These are phyloP conservation scores for Kwoniella europaea DNA, from an alignment of 768 basidiomycete genomes.

Conservation along the genomic window DNA sequence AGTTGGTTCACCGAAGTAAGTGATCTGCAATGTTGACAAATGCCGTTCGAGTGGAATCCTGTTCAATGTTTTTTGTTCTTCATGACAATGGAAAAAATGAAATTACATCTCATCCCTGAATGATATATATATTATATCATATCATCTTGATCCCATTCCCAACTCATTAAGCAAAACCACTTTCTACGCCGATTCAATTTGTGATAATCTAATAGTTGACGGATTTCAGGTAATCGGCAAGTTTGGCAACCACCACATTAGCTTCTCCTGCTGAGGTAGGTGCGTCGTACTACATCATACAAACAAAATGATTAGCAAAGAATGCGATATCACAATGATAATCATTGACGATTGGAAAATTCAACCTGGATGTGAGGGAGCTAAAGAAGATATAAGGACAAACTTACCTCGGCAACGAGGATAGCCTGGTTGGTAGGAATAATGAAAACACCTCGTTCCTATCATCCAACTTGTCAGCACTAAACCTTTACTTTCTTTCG, in stretches of 20 bases:
- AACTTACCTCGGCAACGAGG: slow-evolving; percentile 68
- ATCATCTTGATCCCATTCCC: too few species aligned
- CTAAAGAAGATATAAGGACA: not conserved
- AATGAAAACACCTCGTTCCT: slow-evolving; percentile 76
- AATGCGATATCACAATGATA: too few species aligned
- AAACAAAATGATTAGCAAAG: too few species aligned
- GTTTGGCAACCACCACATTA: slow-evolving; percentile 67
- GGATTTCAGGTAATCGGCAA: slow-evolving; percentile 77
- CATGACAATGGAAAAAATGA: too few species aligned
- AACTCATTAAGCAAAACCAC: not conserved
- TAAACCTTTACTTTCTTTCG: too few species aligned
- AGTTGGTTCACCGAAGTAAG: too few species aligned
- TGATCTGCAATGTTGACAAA: too few species aligned
- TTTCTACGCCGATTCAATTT: too few species aligned
- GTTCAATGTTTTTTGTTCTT: too few species aligned
- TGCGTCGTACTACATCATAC: slow-evolving; percentile 62
- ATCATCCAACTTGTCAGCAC: not conserved
- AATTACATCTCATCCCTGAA: slow-evolving; percentile 5
- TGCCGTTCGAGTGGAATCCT: too few species aligned
- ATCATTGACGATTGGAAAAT: too few species aligned
- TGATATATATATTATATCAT: not conserved
- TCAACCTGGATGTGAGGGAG: too few species aligned
- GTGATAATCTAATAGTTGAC: slow-evolving; percentile 43
- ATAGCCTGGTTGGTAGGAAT: slow-evolving; percentile 86
- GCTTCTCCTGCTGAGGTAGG: slow-evolving; percentile 73